A percentile compares a stretch with the other conserved stretches of the same genome.
phyloP scores from a whole-genome alignment of 1,284 basidiomycete genomes.

The Trametes polyzona region DNA sequence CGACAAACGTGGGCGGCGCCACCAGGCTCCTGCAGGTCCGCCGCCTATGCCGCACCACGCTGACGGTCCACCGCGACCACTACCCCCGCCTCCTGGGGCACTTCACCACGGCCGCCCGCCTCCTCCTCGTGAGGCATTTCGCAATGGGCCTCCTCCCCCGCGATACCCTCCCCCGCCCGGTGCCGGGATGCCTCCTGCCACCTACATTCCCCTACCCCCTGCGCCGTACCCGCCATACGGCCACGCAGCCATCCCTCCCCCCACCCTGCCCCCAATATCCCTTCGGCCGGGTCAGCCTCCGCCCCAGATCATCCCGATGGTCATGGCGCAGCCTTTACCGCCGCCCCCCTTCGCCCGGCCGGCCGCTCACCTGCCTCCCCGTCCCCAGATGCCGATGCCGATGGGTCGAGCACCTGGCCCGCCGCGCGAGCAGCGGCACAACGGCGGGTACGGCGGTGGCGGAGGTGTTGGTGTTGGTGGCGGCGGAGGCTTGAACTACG shows the following conservation, averaged over 20 bases:
- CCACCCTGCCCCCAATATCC: conserved; percentile 22
- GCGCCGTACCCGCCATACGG: conserved; percentile 13
- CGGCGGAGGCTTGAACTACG: conserved; percentile 36
- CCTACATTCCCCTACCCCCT: conserved; percentile 14
- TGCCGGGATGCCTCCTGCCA: conserved; percentile 11
- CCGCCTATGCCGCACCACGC: conserved; percentile 27
- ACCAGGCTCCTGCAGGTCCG: conserved; percentile 35
- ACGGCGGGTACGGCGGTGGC: conserved; percentile 20
- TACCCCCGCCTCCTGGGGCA: conserved; percentile 27
- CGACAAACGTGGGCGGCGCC: conserved; percentile 74
- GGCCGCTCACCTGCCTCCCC: conserved; percentile 30
- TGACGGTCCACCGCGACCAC: conserved; percentile 27
- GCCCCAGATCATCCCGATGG: conserved; percentile 22
- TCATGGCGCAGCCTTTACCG: conserved; percentile 26
- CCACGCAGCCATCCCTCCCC: conserved; percentile 15
- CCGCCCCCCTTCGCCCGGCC: conserved; percentile 24
- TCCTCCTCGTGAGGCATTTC: conserved; percentile 36
- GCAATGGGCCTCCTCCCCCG: conserved; percentile 29
- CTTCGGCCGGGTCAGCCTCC: conserved; percentile 23
- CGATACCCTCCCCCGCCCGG: conserved; percentile 23
- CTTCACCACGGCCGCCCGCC: conserved; percentile 30
- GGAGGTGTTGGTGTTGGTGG: conserved; percentile 22
- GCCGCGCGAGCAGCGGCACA: conserved; percentile 23
- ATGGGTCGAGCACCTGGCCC: conserved; percentile 24
- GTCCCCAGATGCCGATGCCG: conserved; percentile 31